phyloP scores from a whole-genome alignment of 2,329 filamentous ascomycete species.

The Madurella mycetomatis region DNA sequence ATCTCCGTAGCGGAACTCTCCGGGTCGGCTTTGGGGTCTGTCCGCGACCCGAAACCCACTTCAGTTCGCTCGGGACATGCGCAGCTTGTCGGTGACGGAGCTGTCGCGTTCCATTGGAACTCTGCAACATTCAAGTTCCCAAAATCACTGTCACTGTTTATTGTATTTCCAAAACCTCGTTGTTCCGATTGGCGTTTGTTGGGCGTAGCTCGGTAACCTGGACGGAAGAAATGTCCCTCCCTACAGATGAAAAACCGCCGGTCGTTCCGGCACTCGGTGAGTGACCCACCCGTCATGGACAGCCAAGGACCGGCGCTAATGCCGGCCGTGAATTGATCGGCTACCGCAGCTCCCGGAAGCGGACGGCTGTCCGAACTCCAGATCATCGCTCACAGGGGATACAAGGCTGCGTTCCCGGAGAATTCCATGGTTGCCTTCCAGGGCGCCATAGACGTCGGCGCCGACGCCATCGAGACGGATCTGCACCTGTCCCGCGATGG shows the following conservation, averaged over 20 bases:
- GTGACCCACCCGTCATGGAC: not conserved
- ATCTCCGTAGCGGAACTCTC: not conserved
- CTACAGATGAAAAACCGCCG: not conserved
- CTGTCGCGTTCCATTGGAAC: no score
- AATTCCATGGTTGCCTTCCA: constrained; percentile 79
- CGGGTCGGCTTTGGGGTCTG: no score
- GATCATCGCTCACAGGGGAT: constrained; percentile 73
- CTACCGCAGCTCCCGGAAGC: constrained; percentile 5
- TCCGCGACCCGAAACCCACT: no score
- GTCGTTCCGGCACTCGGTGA: not conserved
- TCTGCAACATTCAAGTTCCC: no score
- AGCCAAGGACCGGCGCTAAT: no score
- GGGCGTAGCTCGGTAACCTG: not conserved
- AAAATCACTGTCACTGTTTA: no score
- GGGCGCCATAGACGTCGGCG: constrained; percentile 67
- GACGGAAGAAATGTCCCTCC: constrained; percentile 9
- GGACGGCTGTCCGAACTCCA: constrained; percentile 51
- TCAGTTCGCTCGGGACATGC: no score
- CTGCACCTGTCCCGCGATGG: constrained; percentile 77
- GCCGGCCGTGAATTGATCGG: no score
- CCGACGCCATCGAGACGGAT: constrained; percentile 84
- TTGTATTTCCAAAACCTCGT: no score
- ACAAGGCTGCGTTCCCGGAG: constrained; percentile 74
- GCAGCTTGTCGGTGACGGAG: no score
- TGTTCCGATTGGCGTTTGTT: no score